These are phyloP conservation scores for Solanum virginianum DNA, from an alignment of 257 asterid species.

Conservation along the genomic window DNA sequence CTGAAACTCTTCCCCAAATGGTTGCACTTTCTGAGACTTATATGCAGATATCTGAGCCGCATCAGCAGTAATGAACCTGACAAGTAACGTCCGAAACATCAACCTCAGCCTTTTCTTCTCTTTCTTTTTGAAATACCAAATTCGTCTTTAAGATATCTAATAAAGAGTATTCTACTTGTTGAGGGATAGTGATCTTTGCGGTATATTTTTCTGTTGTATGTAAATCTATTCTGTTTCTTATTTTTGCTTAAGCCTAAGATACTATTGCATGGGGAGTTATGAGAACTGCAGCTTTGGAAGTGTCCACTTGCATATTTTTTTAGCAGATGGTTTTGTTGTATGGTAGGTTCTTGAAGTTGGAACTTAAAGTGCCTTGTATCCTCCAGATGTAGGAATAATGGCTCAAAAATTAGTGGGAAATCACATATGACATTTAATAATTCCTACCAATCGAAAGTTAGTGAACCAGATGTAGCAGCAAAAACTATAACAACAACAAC, in stretches of 20 bases:
- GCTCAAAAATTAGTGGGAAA: neutral
- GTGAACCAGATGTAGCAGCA: too few relatives aligned
- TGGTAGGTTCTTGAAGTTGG: neutral
- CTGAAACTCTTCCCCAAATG: slow-evolving; percentile 92
- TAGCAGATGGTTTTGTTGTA: neutral
- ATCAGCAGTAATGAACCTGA: slow-evolving; percentile 21
- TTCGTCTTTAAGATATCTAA: neutral
- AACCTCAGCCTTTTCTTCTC: neutral
- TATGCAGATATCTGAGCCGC: slow-evolving; percentile 96
- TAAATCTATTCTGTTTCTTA: neutral
- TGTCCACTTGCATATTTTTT: neutral
- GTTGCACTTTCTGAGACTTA: slow-evolving; percentile 91
- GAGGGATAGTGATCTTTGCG: neutral
- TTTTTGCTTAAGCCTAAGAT: neutral
- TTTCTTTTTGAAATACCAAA: neutral
- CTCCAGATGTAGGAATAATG: neutral
- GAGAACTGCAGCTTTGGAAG: neutral
- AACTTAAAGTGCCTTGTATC: neutral
- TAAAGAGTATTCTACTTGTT: neutral
- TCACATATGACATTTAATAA: neutral
- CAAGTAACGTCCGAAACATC: neutral
- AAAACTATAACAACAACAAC: too few relatives aligned
- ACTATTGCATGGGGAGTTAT: neutral
- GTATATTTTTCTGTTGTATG: neutral
- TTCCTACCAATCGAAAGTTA: too few relatives aligned